These are phyloP conservation scores for Mallotus nudiflorus DNA, from an alignment of 345 rosid genomes.

Conservation along the genomic window DNA sequence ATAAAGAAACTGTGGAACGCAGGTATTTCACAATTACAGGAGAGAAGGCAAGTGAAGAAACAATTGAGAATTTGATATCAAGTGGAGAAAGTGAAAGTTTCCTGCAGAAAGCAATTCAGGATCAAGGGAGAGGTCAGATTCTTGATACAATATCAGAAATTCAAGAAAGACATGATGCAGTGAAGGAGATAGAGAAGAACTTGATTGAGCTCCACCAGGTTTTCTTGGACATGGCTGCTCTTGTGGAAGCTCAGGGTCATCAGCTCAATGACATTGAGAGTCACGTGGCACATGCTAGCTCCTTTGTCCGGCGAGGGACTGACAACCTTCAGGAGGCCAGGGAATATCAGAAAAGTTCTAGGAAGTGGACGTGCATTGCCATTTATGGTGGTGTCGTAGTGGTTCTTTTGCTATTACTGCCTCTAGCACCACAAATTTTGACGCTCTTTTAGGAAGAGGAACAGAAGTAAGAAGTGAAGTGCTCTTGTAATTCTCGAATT, in stretches of 20 bases:
- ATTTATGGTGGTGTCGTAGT: constrained; percentile 45
- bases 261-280: constrained; percentile 83
- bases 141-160: constrained; percentile 80
- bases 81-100: constrained; percentile 88
- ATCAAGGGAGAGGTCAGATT: constrained; percentile 84
- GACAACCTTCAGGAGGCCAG: constrained; percentile 68
- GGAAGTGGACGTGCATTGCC: constrained; percentile 76
- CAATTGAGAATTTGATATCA: constrained; percentile 66
- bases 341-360: constrained; percentile 69
- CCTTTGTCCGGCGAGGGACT: constrained; percentile 71
- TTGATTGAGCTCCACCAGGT: constrained; percentile 78
- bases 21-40: constrained; percentile 83
- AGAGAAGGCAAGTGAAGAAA: constrained; percentile 65
- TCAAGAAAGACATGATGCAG: constrained; percentile 80
- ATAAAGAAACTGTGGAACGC: constrained; percentile 74
- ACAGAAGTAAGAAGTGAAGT: background rate
- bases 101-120: constrained; percentile 82
- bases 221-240: constrained; percentile 83
- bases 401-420: constrained; percentile 45
- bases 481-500: background rate
- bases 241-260: constrained; percentile 83
- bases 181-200: constrained; percentile 87
- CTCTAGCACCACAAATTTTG: constrained; percentile 40
- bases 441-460: constrained; percentile 7
- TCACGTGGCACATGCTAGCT: constrained; percentile 76